Evolutionary conservation across 2,329 filamentous ascomycete species (phyloP), one percentile per base, ranked within the genome.

Genomic region (Stachybotrys elegans): DNA sequence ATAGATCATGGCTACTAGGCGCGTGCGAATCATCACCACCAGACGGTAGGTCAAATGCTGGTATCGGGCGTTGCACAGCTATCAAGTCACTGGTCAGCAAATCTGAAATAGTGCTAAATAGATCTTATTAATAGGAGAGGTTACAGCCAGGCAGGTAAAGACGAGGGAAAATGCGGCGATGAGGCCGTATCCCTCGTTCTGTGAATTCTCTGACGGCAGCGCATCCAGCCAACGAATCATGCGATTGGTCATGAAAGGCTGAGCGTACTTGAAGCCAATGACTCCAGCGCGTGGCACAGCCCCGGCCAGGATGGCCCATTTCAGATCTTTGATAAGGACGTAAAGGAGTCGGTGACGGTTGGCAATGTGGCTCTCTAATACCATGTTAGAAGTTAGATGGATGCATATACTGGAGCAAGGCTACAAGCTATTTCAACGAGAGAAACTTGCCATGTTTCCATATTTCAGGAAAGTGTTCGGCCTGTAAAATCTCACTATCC

Each of bases 21-120:
- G 34, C 19, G 34, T 36, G 34, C 34, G 34, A 36, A 36, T 36
- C 34, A 36, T 36, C 34, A 36, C 34, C 19, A 36, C 34, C 17
- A 36, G 21, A 20, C 34, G 34, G 21, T 36, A 36, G 13, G 34
- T 19, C 21, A 36, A 20, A 36, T 36, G 34, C 16, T 36, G 34
- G 13, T 36, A 36, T 17, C 34, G 34, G 13, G 34, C 19, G 21
- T 19, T 36, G 34, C 34, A 5, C 16, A 36, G 6, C 34, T 36
- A 13, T 36, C 5, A 13, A 36, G 4, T 17, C 21, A 17, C n/a
- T 5, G n/a, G 17, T 36, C 34, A 36, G 16, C 5, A 17, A 20
- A 20, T 11, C 6, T 16, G 16, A 5, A 5, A n/a, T 35, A n/a
- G n/a, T 16, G 13, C 9, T 16, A 9, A 29, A 19, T 36, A 17